These are phyloP conservation scores for Bertia moriformis DNA, from an alignment of 2,329 filamentous ascomycete species.

Conservation along the genomic window DNA sequence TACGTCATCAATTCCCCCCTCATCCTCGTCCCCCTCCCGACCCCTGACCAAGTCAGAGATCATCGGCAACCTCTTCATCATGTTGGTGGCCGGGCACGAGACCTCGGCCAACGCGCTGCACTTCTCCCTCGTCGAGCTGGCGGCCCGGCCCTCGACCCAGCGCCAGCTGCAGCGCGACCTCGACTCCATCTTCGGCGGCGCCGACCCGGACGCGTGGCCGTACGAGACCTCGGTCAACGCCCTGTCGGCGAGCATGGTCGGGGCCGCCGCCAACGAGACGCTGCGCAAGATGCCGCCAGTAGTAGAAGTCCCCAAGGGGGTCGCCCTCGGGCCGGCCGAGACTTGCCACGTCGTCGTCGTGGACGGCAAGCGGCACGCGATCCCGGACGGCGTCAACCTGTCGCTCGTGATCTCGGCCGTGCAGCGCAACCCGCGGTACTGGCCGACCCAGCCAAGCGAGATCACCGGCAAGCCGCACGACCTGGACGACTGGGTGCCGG, in stretches of 20 bases:
- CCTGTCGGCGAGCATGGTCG: constrained; percentile 55
- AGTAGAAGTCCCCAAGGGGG: constrained; percentile 56
- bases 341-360: constrained; percentile 42
- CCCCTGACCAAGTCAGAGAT: constrained; percentile 49
- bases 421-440: constrained; percentile 59
- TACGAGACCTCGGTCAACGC: constrained; percentile 54
- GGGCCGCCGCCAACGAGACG: constrained; percentile 65
- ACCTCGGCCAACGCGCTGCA: constrained; percentile 65
- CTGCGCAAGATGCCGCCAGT: constrained; percentile 61
- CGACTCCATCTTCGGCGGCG: constrained; percentile 44
- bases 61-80: constrained; percentile 56
- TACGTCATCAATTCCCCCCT: no score
- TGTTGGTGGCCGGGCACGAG: constrained; percentile 64
- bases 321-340: constrained; percentile 19
- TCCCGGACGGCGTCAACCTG: constrained; percentile 42
- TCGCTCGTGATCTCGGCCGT: constrained; percentile 36
- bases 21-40: no score
- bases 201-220: constrained; percentile 48
- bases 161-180: constrained; percentile 54
- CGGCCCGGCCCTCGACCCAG: constrained; percentile 49
- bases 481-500: constrained; percentile 53
- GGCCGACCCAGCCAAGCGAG: constrained; percentile 37
- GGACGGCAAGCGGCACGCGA: constrained; percentile 37
- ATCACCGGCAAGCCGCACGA: constrained; percentile 31
- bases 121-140: constrained; percentile 55